Evolutionary conservation across 1,139 yeast species (phyloP).

Genomic region (Hansenula anomala): DNA sequence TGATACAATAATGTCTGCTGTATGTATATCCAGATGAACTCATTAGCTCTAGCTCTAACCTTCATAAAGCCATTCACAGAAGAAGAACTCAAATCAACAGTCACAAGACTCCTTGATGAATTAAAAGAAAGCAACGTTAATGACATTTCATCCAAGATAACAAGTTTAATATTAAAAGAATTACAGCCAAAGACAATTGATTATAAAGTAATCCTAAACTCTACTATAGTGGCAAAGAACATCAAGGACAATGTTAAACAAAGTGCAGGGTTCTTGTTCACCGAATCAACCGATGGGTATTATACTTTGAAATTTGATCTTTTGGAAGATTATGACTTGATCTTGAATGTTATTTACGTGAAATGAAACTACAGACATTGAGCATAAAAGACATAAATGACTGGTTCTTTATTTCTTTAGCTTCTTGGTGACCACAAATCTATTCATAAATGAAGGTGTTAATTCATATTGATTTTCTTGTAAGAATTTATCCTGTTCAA

Average conservation of each 20-base stretch:
- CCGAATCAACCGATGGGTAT: constrained; percentile 9
- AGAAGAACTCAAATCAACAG: constrained; percentile 1
- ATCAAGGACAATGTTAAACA: constrained; percentile 7
- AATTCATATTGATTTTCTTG: constrained; percentile 8
- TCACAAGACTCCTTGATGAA: not conserved
- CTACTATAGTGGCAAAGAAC: constrained; percentile 1
- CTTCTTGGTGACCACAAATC: constrained; percentile 5
- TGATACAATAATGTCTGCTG: not conserved
- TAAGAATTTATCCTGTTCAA: constrained; percentile 8
- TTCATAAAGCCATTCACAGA: not conserved
- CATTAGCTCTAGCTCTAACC: no score
- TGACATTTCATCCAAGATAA: not conserved
- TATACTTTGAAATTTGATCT: constrained; percentile 3
- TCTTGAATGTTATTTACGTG: constrained; percentile 8
- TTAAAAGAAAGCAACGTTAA: not conserved
- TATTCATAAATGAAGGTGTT: constrained; percentile 14
- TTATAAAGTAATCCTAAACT: constrained; percentile 6
- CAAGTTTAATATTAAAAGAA: not conserved
- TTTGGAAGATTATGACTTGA: constrained; percentile 2
- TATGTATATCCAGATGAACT: no score
- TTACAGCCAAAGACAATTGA: constrained; percentile 3
- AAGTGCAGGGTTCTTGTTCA: constrained; percentile 7
- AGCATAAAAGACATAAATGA: no score
- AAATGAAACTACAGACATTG: no score
- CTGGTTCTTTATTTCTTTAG: not conserved